Conservation (phyloP, 352 stramenopile species). For the Phytophthora capsici region DNA sequence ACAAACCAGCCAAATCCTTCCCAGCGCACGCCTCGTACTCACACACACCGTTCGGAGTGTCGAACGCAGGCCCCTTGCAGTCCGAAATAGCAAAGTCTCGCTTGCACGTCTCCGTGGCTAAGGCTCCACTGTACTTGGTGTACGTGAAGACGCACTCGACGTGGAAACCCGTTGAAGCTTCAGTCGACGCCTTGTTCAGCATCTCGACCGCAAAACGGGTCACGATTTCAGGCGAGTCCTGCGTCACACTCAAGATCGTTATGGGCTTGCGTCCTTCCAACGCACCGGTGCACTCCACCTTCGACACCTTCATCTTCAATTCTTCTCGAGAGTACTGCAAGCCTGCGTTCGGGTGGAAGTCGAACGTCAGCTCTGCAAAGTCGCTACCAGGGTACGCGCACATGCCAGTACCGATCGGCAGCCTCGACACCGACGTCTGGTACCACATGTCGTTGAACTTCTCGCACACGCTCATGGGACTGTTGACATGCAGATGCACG, state of each 20-base stretch:
- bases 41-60: slow-evolving; percentile 49
- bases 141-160: slow-evolving; percentile 69
- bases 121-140: slow-evolving; percentile 30
- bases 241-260: slow-evolving; percentile 43
- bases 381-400: slow-evolving; percentile 66
- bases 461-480: slow-evolving; percentile 53
- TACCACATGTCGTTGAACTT: slow-evolving; percentile 77
- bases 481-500: slow-evolving; percentile 59
- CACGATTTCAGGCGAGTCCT: slow-evolving; percentile 49
- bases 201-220: slow-evolving; percentile 64
- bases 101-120: slow-evolving; percentile 41
- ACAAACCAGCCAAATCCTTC: slow-evolving; percentile 39
- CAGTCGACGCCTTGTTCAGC: slow-evolving; percentile 47
- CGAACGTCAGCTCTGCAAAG: slow-evolving; percentile 72
- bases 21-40: slow-evolving; percentile 45
- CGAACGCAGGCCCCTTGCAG: slow-evolving; percentile 62
- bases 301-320: slow-evolving; percentile 45
- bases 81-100: slow-evolving; percentile 60
- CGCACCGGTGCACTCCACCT: slow-evolving; percentile 49
- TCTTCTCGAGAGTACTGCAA: slow-evolving; percentile 45
- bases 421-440: slow-evolving; percentile 46
- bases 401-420: slow-evolving; percentile 39
- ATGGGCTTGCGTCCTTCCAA: slow-evolving; percentile 36
- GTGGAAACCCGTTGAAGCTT: slow-evolving; percentile 46
- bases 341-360: slow-evolving; percentile 58